Conservation (phyloP, 768 basidiomycete species). For the Lactifluus echinatus region DNA sequence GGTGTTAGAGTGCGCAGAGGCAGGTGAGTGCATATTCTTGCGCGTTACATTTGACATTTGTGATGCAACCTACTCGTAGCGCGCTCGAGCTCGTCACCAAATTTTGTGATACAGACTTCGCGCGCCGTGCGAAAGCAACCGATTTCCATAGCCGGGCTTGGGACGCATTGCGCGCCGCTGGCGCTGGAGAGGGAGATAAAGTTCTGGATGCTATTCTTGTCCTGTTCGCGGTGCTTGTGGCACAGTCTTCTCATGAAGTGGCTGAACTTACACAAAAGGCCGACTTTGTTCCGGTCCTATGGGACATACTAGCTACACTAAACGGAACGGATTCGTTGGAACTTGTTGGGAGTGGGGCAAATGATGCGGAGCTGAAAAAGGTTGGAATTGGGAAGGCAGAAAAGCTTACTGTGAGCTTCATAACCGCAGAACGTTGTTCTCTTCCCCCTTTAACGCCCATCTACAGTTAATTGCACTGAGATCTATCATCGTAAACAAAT, state of each 20-base stretch:
- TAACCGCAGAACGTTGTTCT: not conserved
- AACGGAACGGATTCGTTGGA: constrained; percentile 42
- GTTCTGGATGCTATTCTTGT: constrained; percentile 56
- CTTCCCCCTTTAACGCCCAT: not conserved
- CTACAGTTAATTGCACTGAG: constrained; percentile 32
- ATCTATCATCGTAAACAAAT: constrained; percentile 30
- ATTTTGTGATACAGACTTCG: constrained; percentile 63
- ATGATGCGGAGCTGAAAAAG: constrained; percentile 40
- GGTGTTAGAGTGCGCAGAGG: constrained; percentile 52
- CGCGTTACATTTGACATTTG: not conserved
- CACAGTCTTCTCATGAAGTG: constrained; percentile 49
- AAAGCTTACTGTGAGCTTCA: constrained; percentile 38
- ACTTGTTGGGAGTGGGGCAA: constrained; percentile 29
- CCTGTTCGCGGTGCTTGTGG: constrained; percentile 53
- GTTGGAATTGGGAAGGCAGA: constrained; percentile 53
- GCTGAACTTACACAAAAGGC: constrained; percentile 40
- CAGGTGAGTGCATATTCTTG: constrained; percentile 38
- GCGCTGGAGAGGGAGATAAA: constrained; percentile 54
- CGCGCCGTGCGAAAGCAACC: constrained; percentile 69
- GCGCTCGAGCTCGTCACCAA: constrained; percentile 71
- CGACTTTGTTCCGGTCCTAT: constrained; percentile 26
- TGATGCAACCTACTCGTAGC: constrained; percentile 33
- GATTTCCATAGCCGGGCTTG: constrained; percentile 66
- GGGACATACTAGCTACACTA: constrained; percentile 21
- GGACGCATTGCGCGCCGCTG: constrained; percentile 52